A percentile compares a stretch with the other conserved stretches of the same genome.
phyloP scores from a whole-genome alignment of 2,329 filamentous ascomycete genomes.

The Penicillium brasilianum region DNA sequence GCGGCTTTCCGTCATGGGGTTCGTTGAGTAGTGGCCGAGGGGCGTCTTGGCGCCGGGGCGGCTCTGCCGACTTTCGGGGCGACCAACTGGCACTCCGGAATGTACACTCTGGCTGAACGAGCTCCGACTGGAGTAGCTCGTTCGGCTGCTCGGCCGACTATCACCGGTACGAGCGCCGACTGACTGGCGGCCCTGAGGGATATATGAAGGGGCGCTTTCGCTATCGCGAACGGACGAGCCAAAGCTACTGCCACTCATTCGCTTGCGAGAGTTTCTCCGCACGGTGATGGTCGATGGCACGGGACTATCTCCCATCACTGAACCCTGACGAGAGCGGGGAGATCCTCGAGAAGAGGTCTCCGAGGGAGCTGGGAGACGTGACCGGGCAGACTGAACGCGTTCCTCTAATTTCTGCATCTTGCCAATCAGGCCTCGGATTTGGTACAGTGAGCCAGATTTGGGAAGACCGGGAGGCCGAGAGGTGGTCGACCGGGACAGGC shows the following conservation, averaged over 20 bases:
- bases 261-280: conserved; percentile 50
- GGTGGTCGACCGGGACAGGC: conserved; percentile 53
- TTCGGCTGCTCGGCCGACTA: conserved; percentile 75
- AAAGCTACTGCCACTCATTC: conserved; percentile 50
- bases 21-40: conserved; percentile 59
- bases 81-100: conserved; percentile 50
- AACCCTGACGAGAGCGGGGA: conserved; percentile 62
- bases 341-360: conserved; percentile 79
- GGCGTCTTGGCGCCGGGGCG: conserved; percentile 66
- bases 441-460: conserved; percentile 76
- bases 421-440: conserved; percentile 90
- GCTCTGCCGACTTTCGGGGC: conserved; percentile 70
- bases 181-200: conserved; percentile 50
- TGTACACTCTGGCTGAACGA: conserved; percentile 49
- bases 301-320: conserved; percentile 52
- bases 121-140: conserved; percentile 60
- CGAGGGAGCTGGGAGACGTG: conserved; percentile 83
- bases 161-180: conserved; percentile 53
- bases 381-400: conserved; percentile 86
- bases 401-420: conserved; percentile 98
- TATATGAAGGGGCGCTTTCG: conserved; percentile 43
- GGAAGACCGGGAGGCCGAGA: conserved; percentile 56
- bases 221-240: conserved; percentile 46
- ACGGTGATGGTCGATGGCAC: conserved; percentile 63
- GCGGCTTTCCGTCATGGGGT: conserved; percentile 55